These are phyloP conservation scores for Fraxinus quadrangulata DNA, from an alignment of 257 asterid species.

Conservation along the genomic window DNA sequence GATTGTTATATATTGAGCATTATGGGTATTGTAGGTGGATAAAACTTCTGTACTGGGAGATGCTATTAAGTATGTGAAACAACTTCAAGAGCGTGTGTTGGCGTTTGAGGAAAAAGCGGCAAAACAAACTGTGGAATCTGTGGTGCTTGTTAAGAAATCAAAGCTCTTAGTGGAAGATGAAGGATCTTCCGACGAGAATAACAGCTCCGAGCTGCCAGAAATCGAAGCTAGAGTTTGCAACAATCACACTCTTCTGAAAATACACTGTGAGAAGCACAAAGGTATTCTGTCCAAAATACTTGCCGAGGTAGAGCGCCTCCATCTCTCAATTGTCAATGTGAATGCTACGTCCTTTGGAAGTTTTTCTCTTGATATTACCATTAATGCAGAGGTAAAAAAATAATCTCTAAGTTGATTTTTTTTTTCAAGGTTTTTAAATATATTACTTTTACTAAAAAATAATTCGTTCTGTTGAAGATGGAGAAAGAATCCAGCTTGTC, in stretches of 20 bases:
- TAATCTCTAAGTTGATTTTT: background rate
- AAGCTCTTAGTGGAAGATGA: slow-evolving; percentile 27
- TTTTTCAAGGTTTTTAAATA: background rate
- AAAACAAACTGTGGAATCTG: slow-evolving; percentile 20
- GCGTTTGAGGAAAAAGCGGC: slow-evolving; percentile 35
- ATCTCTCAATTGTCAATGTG: slow-evolving; percentile 25
- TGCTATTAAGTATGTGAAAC: slow-evolving; percentile 37
- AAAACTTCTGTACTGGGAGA: slow-evolving; percentile 44
- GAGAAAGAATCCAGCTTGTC: slow-evolving; percentile 18
- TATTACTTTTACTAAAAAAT: background rate
- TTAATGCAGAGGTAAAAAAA: slow-evolving; percentile 31
- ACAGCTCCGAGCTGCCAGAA: slow-evolving; percentile 26
- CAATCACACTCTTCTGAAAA: slow-evolving; percentile 26
- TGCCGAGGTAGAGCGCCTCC: slow-evolving; percentile 26
- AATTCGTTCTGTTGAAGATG: slow-evolving; percentile 4
- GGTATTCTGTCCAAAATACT: slow-evolving; percentile 21
- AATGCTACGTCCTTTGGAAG: slow-evolving; percentile 30
- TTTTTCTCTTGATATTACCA: slow-evolving; percentile 23
- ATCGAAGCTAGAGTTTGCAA: slow-evolving; percentile 33
- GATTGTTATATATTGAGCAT: background rate
- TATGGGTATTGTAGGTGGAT: slow-evolving; percentile 32
- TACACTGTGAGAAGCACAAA: slow-evolving; percentile 27
- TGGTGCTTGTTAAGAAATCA: slow-evolving; percentile 33
- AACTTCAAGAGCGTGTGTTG: slow-evolving; percentile 39
- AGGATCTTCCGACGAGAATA: slow-evolving; percentile 28